These are phyloP conservation scores for Striga asiatica DNA, from an alignment of 257 asterid genomes.

Conservation along the genomic window DNA sequence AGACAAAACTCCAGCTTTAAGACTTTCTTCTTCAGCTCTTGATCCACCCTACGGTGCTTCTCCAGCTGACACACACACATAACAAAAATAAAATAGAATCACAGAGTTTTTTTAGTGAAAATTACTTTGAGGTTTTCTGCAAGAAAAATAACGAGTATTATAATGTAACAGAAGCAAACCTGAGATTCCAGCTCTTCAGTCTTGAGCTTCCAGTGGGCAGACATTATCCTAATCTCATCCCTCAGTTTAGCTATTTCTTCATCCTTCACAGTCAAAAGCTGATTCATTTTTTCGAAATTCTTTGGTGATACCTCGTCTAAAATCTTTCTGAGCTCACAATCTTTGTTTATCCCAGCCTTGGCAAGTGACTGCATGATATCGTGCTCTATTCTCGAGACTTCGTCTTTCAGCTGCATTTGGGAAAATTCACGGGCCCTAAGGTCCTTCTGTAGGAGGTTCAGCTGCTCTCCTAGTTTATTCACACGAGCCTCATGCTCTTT, in stretches of 20 bases:
- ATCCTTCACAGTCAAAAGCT: conserved; percentile 46
- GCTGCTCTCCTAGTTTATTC: conserved; percentile 53
- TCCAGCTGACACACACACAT: conserved; percentile 38
- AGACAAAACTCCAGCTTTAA: conserved; percentile 66
- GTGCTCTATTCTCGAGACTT: conserved; percentile 60
- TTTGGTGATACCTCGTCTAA: conserved; percentile 69
- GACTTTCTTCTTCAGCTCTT: conserved; percentile 71
- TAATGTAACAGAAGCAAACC: conserved; percentile 26
- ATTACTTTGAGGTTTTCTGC: too few species aligned
- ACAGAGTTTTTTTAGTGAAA: neutral
- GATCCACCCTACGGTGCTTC: conserved; percentile 70
- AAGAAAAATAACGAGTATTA: neutral
- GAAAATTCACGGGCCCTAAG: conserved; percentile 66
- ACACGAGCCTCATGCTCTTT: conserved; percentile 66
- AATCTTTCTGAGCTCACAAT: conserved; percentile 41
- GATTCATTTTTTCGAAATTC: conserved; percentile 41
- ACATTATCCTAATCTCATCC: conserved; percentile 59
- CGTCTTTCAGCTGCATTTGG: conserved; percentile 68
- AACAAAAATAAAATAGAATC: neutral
- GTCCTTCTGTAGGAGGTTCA: conserved; percentile 72
- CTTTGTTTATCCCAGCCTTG: conserved; percentile 44
- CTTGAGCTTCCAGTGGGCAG: conserved; percentile 71
- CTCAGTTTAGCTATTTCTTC: conserved; percentile 53
- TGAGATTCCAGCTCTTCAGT: conserved; percentile 56
- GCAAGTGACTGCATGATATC: conserved; percentile 64